Evolutionary conservation across 2,329 filamentous ascomycete species (phyloP).

Genomic region (Colletotrichum trifolii): DNA sequence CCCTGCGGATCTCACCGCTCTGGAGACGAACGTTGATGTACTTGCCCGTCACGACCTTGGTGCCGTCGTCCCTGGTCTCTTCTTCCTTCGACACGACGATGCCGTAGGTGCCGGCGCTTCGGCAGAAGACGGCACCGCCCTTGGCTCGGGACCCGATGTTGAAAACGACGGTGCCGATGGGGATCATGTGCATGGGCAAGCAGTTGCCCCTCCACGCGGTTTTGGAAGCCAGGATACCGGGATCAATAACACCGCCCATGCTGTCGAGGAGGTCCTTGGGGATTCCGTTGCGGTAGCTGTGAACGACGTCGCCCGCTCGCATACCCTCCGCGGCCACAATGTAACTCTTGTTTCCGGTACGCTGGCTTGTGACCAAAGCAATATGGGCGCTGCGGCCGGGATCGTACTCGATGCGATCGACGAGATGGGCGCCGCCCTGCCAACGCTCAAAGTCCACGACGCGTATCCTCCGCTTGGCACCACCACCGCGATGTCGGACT

Average conservation of each 20-base stretch:
- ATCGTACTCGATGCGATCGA: constrained; percentile 97
- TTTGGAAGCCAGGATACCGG: constrained; percentile 93
- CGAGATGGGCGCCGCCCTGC: constrained; percentile 82
- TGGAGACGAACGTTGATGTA: constrained; percentile 88
- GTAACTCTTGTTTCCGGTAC: constrained; percentile 83
- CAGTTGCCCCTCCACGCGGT: constrained; percentile 97
- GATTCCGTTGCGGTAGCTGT: constrained; percentile 92
- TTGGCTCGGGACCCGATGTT: constrained; percentile 84
- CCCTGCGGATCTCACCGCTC: constrained; percentile 90
- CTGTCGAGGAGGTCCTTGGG: constrained; percentile 86
- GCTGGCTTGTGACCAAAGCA: constrained; percentile 81
- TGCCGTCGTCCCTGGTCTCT: constrained; percentile 69
- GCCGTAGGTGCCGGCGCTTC: constrained; percentile 92
- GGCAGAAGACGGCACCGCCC: constrained; percentile 87
- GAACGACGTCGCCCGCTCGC: constrained; percentile 88
- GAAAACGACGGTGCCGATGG: constrained; percentile 91
- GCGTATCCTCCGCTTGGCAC: constrained; percentile 89
- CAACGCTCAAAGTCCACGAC: constrained; percentile 89
- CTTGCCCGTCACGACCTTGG: constrained; percentile 73
- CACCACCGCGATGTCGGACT: constrained; percentile 91
- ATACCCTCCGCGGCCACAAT: constrained; percentile 96
- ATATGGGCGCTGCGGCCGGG: constrained; percentile 94
- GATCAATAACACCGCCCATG: constrained; percentile 94
- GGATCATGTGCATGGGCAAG: constrained; percentile 93
- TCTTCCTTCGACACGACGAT: constrained; percentile 91